Conservation (phyloP, 176 grass and related monocot genomes). For the Oropetium thomaeum region DNA sequence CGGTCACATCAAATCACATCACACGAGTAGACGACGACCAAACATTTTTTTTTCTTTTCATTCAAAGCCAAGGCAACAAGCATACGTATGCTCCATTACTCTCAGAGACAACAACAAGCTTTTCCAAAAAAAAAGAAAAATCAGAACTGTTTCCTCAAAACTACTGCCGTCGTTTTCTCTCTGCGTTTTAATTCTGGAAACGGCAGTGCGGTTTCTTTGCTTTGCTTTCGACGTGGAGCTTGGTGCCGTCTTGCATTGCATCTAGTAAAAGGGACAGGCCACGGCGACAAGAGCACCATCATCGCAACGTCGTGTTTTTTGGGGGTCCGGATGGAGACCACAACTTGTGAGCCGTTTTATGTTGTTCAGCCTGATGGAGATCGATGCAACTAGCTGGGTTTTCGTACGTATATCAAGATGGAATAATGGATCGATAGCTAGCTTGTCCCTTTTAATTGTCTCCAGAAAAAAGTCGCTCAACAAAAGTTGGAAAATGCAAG, state of each 20-base stretch:
- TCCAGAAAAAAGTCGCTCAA: background rate
- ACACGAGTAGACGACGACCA: background rate
- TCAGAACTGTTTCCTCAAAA: no score
- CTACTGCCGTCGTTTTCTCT: conserved; percentile 3
- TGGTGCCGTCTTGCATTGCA: background rate
- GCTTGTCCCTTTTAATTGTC: background rate
- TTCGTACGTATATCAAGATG: background rate
- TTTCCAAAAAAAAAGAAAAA: no score
- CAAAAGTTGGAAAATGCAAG: background rate
- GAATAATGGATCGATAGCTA: background rate
- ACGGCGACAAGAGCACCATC: conserved; percentile 18
- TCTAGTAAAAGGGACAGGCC: background rate
- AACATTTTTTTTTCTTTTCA: background rate
- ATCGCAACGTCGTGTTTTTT: background rate
- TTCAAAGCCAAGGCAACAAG: background rate
- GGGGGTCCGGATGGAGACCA: background rate
- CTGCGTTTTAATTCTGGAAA: background rate
- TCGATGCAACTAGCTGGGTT: no score
- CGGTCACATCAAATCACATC: background rate
- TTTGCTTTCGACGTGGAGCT: conserved; percentile 15
- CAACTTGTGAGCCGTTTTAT: background rate
- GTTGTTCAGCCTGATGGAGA: background rate
- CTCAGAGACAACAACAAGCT: background rate
- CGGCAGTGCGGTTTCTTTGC: background rate
- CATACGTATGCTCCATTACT: background rate